These are phyloP conservation scores for Gonium pectorale DNA, from an alignment of 139 green algal species.

Conservation along the genomic window DNA sequence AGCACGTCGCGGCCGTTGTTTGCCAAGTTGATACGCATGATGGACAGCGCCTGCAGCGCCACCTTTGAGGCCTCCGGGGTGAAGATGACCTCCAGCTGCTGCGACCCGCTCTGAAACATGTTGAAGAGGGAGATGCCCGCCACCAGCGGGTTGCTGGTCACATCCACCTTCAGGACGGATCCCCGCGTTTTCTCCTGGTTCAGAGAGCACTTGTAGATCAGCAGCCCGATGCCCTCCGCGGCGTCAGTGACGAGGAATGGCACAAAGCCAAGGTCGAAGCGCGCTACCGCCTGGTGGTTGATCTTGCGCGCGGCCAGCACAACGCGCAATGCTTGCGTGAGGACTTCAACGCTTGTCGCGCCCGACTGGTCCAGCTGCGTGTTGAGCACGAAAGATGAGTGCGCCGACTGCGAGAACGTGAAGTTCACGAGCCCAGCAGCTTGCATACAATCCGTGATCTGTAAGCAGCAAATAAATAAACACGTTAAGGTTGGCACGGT, in stretches of 20 bases:
- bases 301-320: conserved; percentile 48
- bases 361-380: conserved; percentile 28
- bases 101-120: not conserved
- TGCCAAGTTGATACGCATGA: conserved; percentile 48
- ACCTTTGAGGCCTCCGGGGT: conserved; percentile 32
- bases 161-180: conserved; percentile 41
- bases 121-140: conserved; percentile 43
- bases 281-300: conserved; percentile 29
- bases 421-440: conserved; percentile 51
- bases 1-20: conserved; percentile 45
- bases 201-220: conserved; percentile 47
- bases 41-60: conserved; percentile 51
- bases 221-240: conserved; percentile 35
- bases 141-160: conserved; percentile 34
- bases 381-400: conserved; percentile 47
- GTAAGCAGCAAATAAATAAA: conserved; percentile 1
- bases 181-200: conserved; percentile 9
- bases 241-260: conserved; percentile 16
- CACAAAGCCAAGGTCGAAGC: conserved; percentile 44
- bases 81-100: conserved; percentile 49
- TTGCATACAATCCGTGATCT: conserved; percentile 44
- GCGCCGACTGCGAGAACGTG: conserved; percentile 39
- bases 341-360: not conserved
- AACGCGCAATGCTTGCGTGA: conserved; percentile 41
- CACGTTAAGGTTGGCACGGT: not conserved